Evolutionary conservation across 1,284 basidiomycete genomes (phyloP).

Genomic region (Irpex lacteus): DNA sequence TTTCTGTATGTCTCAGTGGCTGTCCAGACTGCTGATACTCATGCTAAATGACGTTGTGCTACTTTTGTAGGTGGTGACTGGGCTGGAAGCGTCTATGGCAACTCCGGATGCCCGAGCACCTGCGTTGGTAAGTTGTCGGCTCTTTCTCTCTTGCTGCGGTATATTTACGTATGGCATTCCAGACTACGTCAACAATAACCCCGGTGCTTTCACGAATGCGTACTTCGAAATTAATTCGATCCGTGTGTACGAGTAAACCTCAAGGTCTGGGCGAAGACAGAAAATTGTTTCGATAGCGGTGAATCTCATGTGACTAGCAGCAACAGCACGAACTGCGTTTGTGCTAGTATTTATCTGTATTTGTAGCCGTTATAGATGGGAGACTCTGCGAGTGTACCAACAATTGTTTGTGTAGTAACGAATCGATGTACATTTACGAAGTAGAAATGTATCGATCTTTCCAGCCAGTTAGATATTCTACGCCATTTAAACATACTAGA

Average conservation of each 20-base stretch:
- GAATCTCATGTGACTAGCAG: too few relatives aligned
- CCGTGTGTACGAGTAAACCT: constrained; percentile 22
- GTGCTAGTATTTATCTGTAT: neutral
- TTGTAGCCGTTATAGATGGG: neutral
- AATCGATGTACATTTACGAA: too few relatives aligned
- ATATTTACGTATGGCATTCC: neutral
- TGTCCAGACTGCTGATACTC: neutral
- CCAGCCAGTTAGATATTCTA: too few relatives aligned
- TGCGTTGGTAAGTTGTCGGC: constrained; percentile 40
- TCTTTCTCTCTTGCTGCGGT: neutral
- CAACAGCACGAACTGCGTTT: too few relatives aligned
- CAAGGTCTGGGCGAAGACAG: neutral
- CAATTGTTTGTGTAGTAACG: too few relatives aligned
- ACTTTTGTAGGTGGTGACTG: constrained; percentile 46
- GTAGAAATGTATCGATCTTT: too few relatives aligned
- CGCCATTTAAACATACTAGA: too few relatives aligned
- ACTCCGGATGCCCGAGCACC: constrained; percentile 43
- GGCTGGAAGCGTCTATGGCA: constrained; percentile 43
- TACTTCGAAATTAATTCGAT: constrained; percentile 39
- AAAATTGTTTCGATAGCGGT: neutral
- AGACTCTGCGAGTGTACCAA: neutral
- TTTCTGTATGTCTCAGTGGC: constrained; percentile 25
- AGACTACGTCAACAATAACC: constrained; percentile 35
- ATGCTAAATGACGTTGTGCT: too few relatives aligned
- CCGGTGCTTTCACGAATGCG: constrained; percentile 38